Evolutionary conservation across 1,284 basidiomycete species (phyloP).

Genomic region (Meripilus lineatus): DNA sequence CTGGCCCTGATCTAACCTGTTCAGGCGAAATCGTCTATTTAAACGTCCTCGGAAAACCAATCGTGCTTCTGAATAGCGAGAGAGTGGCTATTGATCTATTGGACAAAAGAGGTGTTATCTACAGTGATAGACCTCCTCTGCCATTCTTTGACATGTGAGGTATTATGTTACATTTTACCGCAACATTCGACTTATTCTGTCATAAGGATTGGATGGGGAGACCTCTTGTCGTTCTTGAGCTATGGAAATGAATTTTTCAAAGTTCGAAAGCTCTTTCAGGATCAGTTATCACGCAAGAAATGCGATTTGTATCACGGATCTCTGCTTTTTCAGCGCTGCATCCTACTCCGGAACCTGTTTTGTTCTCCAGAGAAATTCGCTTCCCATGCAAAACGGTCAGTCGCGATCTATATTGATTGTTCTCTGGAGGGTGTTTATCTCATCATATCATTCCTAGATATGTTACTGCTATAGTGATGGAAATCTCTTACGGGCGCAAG

Average conservation of each 20-base stretch:
- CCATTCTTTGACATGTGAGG: background rate
- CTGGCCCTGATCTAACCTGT: too few relatives aligned
- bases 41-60: background rate
- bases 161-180: background rate
- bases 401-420: too few relatives aligned
- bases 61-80: constrained; percentile 1
- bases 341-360: background rate
- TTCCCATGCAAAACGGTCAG: background rate
- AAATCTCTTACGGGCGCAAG: constrained; percentile 23
- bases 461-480: constrained; percentile 39
- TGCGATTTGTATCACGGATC: background rate
- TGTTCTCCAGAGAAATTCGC: background rate
- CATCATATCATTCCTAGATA: constrained; percentile 11
- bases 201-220: constrained; percentile 1
- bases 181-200: background rate
- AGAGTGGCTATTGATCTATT: constrained; percentile 8
- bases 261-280: background rate
- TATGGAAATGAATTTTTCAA: background rate
- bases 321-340: background rate
- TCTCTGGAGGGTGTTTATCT: too few relatives aligned
- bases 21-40: background rate
- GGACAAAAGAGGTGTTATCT: constrained; percentile 10
- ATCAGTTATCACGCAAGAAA: background rate
- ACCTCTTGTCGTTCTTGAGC: background rate
- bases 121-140: constrained; percentile 1